Percentiles rank a stretch among this genome's conserved stretches.
Evolutionary conservation across 768 basidiomycete species (phyloP).

Genomic region (Phlegmacium glaucopus): DNA sequence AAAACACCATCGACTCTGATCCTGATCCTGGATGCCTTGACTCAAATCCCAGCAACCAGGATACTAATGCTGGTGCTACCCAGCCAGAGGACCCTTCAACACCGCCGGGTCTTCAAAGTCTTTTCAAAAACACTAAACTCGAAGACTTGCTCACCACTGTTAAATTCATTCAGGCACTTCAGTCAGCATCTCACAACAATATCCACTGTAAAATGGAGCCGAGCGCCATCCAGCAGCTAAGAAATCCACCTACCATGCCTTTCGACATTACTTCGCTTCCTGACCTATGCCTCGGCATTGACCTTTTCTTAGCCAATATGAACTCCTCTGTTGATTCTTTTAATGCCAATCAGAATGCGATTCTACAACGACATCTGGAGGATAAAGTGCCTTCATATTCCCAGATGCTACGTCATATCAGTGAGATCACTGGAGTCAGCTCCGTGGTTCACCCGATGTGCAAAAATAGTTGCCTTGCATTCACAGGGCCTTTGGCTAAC

Average conservation of each 20-base stretch:
- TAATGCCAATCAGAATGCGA: constrained; percentile 12
- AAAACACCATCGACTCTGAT: constrained; percentile 2
- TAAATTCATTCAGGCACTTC: constrained; percentile 10
- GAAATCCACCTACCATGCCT: constrained; percentile 13
- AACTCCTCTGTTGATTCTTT: constrained; percentile 26
- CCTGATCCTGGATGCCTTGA: constrained; percentile 1
- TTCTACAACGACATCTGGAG: constrained; percentile 15
- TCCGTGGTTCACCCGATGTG: constrained; percentile 36
- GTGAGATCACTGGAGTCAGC: constrained; percentile 26
- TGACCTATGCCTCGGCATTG: constrained; percentile 18
- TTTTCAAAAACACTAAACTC: constrained; percentile 1
- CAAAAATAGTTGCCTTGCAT: constrained; percentile 33
- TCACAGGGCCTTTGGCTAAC: constrained; percentile 29
- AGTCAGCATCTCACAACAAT: constrained; percentile 12
- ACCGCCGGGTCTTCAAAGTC: not conserved
- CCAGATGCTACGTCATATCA: constrained; percentile 11
- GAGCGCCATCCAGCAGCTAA: constrained; percentile 11
- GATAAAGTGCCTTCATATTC: constrained; percentile 9
- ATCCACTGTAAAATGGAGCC: constrained; percentile 2
- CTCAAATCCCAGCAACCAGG: constrained; percentile 1
- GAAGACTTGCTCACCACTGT: constrained; percentile 4
- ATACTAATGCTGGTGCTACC: not conserved
- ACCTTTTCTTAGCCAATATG: constrained; percentile 19
- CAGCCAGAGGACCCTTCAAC: not conserved
- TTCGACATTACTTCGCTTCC: constrained; percentile 7